phyloP scores from a whole-genome alignment of 2,329 filamentous ascomycete species.

The Dissoconium aciculare region DNA sequence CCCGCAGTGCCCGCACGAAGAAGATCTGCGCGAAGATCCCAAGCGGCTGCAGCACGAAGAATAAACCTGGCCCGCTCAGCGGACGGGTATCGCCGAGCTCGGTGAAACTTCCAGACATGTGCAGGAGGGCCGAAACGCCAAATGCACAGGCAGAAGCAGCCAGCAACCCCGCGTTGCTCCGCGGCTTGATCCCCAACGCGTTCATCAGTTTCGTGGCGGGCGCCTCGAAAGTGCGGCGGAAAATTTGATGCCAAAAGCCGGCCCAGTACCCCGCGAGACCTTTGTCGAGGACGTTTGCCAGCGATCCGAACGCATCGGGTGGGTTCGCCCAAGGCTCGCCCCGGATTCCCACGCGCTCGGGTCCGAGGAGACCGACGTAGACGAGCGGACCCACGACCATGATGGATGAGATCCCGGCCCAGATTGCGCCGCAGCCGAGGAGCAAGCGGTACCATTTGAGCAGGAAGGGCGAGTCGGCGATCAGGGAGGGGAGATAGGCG shows the following conservation, averaged over 20 bases:
- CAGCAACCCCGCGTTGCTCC: slow-evolving; percentile 24
- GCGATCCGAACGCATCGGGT: slow-evolving; percentile 38
- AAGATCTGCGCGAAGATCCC: slow-evolving; percentile 49
- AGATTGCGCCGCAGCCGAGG: slow-evolving; percentile 42
- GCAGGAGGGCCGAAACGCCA: slow-evolving; percentile 50
- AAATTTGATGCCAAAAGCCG: slow-evolving; percentile 80
- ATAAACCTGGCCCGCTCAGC: slow-evolving; percentile 39
- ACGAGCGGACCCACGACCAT: slow-evolving; percentile 48
- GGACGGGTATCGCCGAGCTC: slow-evolving; percentile 47
- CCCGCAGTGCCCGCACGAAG: slow-evolving; percentile 24
- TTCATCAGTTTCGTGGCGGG: slow-evolving; percentile 38
- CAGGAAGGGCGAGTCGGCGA: slow-evolving; percentile 28
- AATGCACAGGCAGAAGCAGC: slow-evolving; percentile 44
- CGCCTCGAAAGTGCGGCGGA: slow-evolving; percentile 56
- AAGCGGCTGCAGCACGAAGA: slow-evolving; percentile 56
- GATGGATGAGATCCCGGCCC: slow-evolving; percentile 45
- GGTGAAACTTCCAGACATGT: slow-evolving; percentile 55
- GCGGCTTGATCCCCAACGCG: slow-evolving; percentile 18
- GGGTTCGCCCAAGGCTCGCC: slow-evolving; percentile 48
- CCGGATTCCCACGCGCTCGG: slow-evolving; percentile 44
- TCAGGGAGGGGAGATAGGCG: slow-evolving; percentile 31
- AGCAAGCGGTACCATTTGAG: slow-evolving; percentile 43
- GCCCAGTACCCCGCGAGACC: slow-evolving; percentile 76
- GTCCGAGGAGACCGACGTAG: slow-evolving; percentile 43
- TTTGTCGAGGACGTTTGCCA: slow-evolving; percentile 43